These are phyloP conservation scores for Xylaria intraflava DNA, from an alignment of 495 filamentous ascomycete species.

Conservation along the genomic window DNA sequence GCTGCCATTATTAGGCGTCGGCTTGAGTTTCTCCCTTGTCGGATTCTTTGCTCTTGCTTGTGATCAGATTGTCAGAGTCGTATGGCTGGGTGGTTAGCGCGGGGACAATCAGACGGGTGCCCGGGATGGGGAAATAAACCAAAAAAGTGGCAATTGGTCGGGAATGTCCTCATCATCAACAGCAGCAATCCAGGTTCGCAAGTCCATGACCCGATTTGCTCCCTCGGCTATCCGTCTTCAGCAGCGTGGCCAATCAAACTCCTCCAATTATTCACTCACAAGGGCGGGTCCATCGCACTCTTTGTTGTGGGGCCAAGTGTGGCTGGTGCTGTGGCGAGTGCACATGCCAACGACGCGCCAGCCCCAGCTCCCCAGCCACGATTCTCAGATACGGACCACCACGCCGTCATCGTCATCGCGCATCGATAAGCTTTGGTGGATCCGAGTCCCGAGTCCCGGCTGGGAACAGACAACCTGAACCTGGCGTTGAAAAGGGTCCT, in stretches of 20 bases:
- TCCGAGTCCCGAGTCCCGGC: background rate
- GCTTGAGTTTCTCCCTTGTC: background rate
- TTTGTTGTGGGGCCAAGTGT: background rate
- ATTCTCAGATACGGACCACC: background rate
- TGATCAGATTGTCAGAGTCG: background rate
- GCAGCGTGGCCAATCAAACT: slow-evolving; percentile 23
- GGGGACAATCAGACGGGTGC: slow-evolving; percentile 10
- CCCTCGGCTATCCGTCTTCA: slow-evolving; percentile 26
- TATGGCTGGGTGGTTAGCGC: background rate
- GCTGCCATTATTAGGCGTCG: slow-evolving; percentile 56
- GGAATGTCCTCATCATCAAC: slow-evolving; percentile 26
- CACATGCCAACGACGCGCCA: no score
- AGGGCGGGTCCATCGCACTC: background rate
- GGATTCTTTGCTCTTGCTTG: background rate
- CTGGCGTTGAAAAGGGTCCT: no score
- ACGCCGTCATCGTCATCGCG: slow-evolving; percentile 7
- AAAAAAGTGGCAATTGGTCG: slow-evolving; percentile 19
- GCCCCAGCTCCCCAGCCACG: background rate
- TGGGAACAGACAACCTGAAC: background rate
- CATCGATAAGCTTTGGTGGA: slow-evolving; percentile 5
- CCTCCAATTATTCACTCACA: slow-evolving; percentile 27
- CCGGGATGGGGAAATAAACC: slow-evolving; percentile 3
- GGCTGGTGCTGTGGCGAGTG: background rate
- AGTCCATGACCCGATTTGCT: slow-evolving; percentile 25
- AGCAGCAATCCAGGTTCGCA: slow-evolving; percentile 5